phyloP scores from a whole-genome alignment of 345 rosid genomes.

The Lenwebbia sp. region DNA sequence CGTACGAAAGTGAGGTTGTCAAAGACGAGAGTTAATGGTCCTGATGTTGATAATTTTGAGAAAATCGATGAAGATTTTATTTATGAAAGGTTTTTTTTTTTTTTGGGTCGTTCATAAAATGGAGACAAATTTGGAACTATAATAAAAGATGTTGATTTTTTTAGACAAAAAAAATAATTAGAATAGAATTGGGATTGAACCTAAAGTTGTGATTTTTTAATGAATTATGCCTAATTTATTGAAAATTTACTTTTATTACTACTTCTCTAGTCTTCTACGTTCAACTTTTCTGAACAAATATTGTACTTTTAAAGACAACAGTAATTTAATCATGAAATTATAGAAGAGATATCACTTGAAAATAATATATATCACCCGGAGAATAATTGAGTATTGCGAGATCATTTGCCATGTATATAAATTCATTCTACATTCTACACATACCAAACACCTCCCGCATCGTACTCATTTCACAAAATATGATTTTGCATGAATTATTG shows the following conservation, averaged over 20 bases:
- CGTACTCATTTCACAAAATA: background rate
- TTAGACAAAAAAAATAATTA: background rate
- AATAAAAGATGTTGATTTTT: background rate
- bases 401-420: background rate
- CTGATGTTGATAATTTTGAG: accelerated
- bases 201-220: accelerated
- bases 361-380: background rate
- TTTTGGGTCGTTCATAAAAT: no score
- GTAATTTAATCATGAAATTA: background rate
- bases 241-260: background rate
- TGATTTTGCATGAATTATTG: background rate
- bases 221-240: background rate
- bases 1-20: background rate
- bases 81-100: background rate
- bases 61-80: accelerated
- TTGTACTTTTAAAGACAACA: background rate
- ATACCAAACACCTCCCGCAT: background rate
- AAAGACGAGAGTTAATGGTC: accelerated
- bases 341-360: background rate
- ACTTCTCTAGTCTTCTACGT: background rate
- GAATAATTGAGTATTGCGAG: background rate
- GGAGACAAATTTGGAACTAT: background rate
- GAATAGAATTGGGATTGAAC: accelerated
- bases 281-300: background rate
- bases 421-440: background rate